Evolutionary conservation across 208 protist species (phyloP).

Genomic region (Spongospora subterranea): DNA sequence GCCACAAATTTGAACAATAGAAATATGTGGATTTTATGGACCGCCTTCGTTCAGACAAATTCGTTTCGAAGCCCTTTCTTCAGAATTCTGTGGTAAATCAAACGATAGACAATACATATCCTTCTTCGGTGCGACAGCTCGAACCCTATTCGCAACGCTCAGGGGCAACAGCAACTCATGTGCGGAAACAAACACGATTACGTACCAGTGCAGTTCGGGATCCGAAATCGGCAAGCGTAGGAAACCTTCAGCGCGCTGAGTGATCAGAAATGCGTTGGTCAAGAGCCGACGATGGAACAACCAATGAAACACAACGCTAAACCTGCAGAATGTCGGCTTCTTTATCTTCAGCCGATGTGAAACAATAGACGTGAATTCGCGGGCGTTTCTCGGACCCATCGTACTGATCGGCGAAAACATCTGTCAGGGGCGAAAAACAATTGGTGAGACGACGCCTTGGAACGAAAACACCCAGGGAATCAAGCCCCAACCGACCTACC

Average conservation of each 20-base stretch:
- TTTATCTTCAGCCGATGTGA: slow-evolving; percentile 1
- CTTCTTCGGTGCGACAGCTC: slow-evolving; percentile 10
- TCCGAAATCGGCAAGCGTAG: not conserved
- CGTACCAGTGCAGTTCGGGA: slow-evolving; percentile 31
- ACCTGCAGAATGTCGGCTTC: slow-evolving; percentile 10
- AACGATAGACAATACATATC: slow-evolving; percentile 50
- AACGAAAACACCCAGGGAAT: not conserved
- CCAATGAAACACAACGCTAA: too few relatives aligned
- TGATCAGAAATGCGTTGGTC: not conserved
- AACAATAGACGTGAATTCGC: slow-evolving; percentile 24
- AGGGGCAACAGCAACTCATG: not conserved
- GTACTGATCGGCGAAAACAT: slow-evolving; percentile 1
- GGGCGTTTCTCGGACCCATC: not conserved
- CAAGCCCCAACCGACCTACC: slow-evolving; percentile 76
- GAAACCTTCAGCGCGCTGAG: not conserved
- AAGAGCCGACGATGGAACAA: not conserved
- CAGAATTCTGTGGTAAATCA: not conserved
- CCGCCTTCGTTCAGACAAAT: too few relatives aligned
- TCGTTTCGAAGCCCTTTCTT: too few relatives aligned
- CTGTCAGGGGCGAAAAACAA: not conserved
- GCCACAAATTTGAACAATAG: too few relatives aligned
- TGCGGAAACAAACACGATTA: not conserved
- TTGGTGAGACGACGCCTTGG: not conserved
- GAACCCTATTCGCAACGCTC: not conserved
- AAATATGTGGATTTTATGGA: too few relatives aligned